A percentile compares a stretch with the other conserved stretches of the same genome.
phyloP scores from a whole-genome alignment of 805 yeast genomes.

The Nakazawaea siamensis region DNA sequence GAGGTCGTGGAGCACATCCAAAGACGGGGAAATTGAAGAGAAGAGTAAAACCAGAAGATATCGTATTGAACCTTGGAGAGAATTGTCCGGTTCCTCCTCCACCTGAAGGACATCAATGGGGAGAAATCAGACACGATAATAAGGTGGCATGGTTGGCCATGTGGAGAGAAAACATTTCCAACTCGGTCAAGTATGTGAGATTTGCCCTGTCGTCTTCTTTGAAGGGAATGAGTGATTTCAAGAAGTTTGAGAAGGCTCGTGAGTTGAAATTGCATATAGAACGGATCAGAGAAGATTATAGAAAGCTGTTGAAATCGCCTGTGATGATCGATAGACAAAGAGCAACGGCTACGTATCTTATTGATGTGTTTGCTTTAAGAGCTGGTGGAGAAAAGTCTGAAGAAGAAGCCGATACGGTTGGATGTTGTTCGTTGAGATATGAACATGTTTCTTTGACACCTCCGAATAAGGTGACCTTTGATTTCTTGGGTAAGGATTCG shows the following conservation, averaged over 20 bases:
- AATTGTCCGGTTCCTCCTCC: conserved; percentile 71
- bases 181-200: conserved; percentile 78
- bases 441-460: conserved; percentile 86
- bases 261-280: conserved; percentile 69
- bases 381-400: conserved; percentile 98
- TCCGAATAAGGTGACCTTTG: conserved; percentile 80
- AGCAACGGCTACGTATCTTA: conserved; percentile 89
- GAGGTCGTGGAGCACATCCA: conserved; percentile 97
- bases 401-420: conserved; percentile 97
- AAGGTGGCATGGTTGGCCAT: conserved; percentile 93
- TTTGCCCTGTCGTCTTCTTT: conserved; percentile 86
- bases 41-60: conserved; percentile 84
- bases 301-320: conserved; percentile 56
- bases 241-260: conserved; percentile 91
- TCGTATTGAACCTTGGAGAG: conserved; percentile 72
- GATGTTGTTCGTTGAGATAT: conserved; percentile 88
- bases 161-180: conserved; percentile 92
- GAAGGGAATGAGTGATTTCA: conserved; percentile 85
- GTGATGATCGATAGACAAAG: conserved; percentile 83
- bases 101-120: conserved; percentile 89
- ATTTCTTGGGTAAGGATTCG: conserved; percentile 93
- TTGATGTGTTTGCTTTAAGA: conserved; percentile 89
- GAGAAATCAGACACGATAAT: conserved; percentile 78
- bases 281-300: conserved; percentile 68
- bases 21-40: conserved; percentile 87